These are phyloP conservation scores for Pistacia integerrima DNA, from an alignment of 345 rosid species.

Conservation along the genomic window DNA sequence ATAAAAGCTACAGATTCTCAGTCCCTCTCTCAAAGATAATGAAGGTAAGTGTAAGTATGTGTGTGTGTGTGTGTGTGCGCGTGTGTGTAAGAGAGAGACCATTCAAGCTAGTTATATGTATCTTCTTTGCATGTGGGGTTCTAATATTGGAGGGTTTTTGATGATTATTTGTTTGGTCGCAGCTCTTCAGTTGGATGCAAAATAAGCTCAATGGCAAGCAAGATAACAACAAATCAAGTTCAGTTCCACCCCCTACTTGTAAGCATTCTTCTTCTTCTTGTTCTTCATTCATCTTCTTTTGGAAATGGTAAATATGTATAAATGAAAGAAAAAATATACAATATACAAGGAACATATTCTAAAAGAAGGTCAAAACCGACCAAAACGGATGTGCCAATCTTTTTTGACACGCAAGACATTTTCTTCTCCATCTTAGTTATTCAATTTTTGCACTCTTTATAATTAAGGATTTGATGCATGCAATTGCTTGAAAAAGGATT, in stretches of 20 bases:
- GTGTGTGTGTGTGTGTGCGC: too few species aligned
- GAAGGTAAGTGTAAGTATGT: constrained; percentile 39
- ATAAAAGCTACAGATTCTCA: not conserved
- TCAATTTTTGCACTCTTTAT: not conserved
- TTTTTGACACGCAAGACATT: too few species aligned
- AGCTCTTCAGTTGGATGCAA: constrained; percentile 92
- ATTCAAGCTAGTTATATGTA: not conserved
- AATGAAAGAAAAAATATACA: too few species aligned
- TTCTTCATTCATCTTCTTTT: too few species aligned
- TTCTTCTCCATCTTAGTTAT: not conserved
- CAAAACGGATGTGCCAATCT: too few species aligned
- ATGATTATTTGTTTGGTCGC: constrained; percentile 18
- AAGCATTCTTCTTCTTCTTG: constrained; percentile 30
- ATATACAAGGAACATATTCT: too few species aligned
- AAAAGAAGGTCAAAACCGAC: too few species aligned
- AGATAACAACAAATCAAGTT: constrained; percentile 42
- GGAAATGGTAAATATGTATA: too few species aligned
- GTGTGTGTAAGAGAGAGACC: not conserved
- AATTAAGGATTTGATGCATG: not conserved
- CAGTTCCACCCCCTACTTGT: constrained; percentile 58
- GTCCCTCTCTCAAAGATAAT: constrained; percentile 24
- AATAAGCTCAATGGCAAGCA: constrained; percentile 74
- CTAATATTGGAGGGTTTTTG: not conserved
- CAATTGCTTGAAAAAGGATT: too few species aligned
- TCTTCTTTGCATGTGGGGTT: not conserved